phyloP scores from a whole-genome alignment of 768 basidiomycete genomes.

The Russula abietina region DNA sequence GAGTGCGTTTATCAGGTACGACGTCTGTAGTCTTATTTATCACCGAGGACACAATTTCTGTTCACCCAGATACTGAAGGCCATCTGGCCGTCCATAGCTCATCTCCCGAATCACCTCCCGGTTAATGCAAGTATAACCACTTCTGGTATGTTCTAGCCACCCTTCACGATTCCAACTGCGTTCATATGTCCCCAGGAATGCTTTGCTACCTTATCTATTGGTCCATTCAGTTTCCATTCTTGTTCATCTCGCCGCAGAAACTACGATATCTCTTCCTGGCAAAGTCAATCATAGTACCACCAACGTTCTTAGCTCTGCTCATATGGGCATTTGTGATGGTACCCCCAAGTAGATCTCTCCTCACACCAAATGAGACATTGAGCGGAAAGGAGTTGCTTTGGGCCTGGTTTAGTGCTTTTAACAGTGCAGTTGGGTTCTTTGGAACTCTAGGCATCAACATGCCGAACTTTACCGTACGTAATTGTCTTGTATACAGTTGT shows the following conservation, averaged over 20 bases:
- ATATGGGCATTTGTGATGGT: slow-evolving; percentile 50
- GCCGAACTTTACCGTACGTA: slow-evolving; percentile 68
- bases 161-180: not conserved
- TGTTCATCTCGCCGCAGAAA: slow-evolving; percentile 71
- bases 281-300: slow-evolving; percentile 47
- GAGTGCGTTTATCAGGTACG: slow-evolving; percentile 65
- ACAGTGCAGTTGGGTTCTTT: slow-evolving; percentile 71
- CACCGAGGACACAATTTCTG: not conserved
- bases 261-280: slow-evolving; percentile 70
- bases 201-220: slow-evolving; percentile 75
- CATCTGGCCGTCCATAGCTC: slow-evolving; percentile 69
- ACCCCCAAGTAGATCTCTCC: slow-evolving; percentile 55
- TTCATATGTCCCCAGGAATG: slow-evolving; percentile 39
- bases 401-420: slow-evolving; percentile 74
- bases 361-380: slow-evolving; percentile 44
- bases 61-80: slow-evolving; percentile 58
- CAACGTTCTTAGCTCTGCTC: slow-evolving; percentile 33
- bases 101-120: slow-evolving; percentile 59
- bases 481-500: not conserved
- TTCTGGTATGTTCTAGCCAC: slow-evolving; percentile 36
- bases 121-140: slow-evolving; percentile 56
- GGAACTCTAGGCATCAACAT: slow-evolving; percentile 72
- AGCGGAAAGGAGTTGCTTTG: slow-evolving; percentile 54
- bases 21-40: not conserved
- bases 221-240: slow-evolving; percentile 68